A percentile compares a stretch with the other conserved stretches of the same genome.
Evolutionary conservation across 495 filamentous ascomycete genomes (phyloP).

Genomic region (Filosporella fistucella): DNA sequence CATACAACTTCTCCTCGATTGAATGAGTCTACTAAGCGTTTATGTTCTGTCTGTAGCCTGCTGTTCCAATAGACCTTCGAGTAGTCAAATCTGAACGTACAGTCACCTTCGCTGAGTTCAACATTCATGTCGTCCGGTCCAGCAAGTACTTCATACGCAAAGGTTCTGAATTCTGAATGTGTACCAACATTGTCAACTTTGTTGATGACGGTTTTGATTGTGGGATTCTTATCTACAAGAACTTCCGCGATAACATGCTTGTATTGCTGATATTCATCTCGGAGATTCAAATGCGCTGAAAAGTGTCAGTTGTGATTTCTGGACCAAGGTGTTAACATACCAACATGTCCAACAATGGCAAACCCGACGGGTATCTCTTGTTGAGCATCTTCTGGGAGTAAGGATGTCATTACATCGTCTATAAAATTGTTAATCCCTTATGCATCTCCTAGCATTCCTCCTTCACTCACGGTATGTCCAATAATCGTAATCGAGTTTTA

Average conservation of each 20-base stretch:
- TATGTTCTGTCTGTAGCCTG: slow-evolving; percentile 82
- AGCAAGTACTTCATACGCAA: slow-evolving; percentile 86
- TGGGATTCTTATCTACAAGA: slow-evolving; percentile 79
- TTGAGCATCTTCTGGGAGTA: slow-evolving; percentile 66
- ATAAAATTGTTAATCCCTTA: slow-evolving; percentile 1
- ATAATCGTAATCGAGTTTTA: slow-evolving; percentile 75
- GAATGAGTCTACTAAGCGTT: slow-evolving; percentile 73
- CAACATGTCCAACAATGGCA: slow-evolving; percentile 82
- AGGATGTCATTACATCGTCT: slow-evolving; percentile 79
- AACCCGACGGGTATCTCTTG: slow-evolving; percentile 83
- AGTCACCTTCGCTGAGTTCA: slow-evolving; percentile 58
- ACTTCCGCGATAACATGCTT: slow-evolving; percentile 80
- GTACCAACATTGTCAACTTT: slow-evolving; percentile 85
- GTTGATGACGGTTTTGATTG: slow-evolving; percentile 86
- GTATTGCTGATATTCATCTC: slow-evolving; percentile 72
- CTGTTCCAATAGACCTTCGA: slow-evolving; percentile 97
- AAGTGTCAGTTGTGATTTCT: not conserved
- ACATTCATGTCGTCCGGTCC: slow-evolving; percentile 79
- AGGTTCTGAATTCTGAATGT: slow-evolving; percentile 84
- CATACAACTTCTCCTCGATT: slow-evolving; percentile 80
- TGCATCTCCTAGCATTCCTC: not conserved
- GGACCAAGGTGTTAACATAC: slow-evolving; percentile 34
- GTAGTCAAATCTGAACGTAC: slow-evolving; percentile 67
- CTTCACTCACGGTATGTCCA: slow-evolving; percentile 72
- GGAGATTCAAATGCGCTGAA: slow-evolving; percentile 81